Evolutionary conservation across 192 early-diverging fungal genomes (phyloP).

Genomic region (Gaertneriomyces sp.): DNA sequence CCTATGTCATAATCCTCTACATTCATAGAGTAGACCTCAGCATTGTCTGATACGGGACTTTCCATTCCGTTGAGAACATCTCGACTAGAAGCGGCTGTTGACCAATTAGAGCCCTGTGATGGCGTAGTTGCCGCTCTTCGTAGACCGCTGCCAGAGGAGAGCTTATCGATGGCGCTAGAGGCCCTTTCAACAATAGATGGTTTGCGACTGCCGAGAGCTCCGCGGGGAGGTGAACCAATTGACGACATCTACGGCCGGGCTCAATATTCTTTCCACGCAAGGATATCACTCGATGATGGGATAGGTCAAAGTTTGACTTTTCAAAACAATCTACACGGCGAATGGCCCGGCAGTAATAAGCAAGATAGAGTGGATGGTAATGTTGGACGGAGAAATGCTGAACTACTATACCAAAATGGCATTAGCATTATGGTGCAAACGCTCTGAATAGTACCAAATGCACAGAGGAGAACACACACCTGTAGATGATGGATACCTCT

Average conservation of each 20-base stretch:
- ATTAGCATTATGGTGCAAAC: too few relatives aligned
- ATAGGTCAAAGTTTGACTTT: too few relatives aligned
- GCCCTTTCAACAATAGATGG: constrained; percentile 22
- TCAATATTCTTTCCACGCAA: too few relatives aligned
- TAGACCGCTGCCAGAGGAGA: constrained; percentile 3
- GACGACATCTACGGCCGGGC: background rate
- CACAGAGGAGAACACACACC: too few relatives aligned
- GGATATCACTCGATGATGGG: too few relatives aligned
- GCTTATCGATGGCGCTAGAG: constrained; percentile 14
- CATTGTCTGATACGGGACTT: background rate
- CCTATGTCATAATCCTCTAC: constrained; percentile 46
- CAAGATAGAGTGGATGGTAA: too few relatives aligned
- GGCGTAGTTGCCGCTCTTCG: constrained; percentile 24
- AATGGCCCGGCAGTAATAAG: too few relatives aligned
- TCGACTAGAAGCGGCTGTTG: background rate
- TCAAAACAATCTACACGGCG: too few relatives aligned
- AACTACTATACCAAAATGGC: too few relatives aligned
- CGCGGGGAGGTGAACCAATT: constrained; percentile 2
- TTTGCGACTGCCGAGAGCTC: constrained; percentile 2
- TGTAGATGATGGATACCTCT: too few relatives aligned
- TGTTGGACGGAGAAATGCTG: too few relatives aligned
- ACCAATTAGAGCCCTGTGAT: background rate
- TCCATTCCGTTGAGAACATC: background rate
- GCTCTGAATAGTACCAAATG: too few relatives aligned
- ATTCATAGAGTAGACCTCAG: constrained; percentile 38